Percentiles rank a stretch among this genome's conserved stretches.
Evolutionary conservation across 208 protist species (phyloP).

Genomic region (Tetramitus jugosus): DNA sequence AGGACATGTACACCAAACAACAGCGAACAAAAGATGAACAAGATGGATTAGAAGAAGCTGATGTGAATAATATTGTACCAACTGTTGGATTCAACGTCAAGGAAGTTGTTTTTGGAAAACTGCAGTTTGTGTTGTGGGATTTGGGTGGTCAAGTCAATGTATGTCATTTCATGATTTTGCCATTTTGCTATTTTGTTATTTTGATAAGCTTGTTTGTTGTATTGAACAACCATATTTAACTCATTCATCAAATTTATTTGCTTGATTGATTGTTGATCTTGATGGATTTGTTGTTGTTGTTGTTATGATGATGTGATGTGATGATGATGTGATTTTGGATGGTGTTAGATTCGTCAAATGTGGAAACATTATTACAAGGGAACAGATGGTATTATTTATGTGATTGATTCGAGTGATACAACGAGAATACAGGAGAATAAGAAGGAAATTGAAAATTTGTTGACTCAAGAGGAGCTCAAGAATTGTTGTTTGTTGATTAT

Average conservation of each 20-base stretch:
- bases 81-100: conserved; percentile 96
- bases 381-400: conserved; percentile 77
- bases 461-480: conserved; percentile 82
- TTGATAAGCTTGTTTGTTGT: too few relatives aligned
- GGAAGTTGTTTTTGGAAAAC: conserved; percentile 90
- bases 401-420: conserved; percentile 81
- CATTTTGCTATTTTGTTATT: too few relatives aligned
- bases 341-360: conserved; percentile 70
- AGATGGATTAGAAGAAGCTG: conserved; percentile 45
- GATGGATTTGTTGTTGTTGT: neutral
- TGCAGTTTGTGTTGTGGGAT: conserved; percentile 92
- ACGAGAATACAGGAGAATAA: conserved; percentile 74
- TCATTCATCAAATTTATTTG: neutral
- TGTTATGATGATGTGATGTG: too few relatives aligned
- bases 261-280: neutral
- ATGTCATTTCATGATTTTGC: conserved; percentile 50
- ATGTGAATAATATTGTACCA: conserved; percentile 90
- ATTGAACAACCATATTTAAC: neutral
- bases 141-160: conserved; percentile 91
- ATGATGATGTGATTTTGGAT: too few relatives aligned
- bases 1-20: neutral
- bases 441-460: conserved; percentile 66
- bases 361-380: conserved; percentile 91
- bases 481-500: conserved; percentile 84
- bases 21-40: neutral